Evolutionary conservation across 495 filamentous ascomycete species (phyloP).

Genomic region (Xylaria cubensis): DNA sequence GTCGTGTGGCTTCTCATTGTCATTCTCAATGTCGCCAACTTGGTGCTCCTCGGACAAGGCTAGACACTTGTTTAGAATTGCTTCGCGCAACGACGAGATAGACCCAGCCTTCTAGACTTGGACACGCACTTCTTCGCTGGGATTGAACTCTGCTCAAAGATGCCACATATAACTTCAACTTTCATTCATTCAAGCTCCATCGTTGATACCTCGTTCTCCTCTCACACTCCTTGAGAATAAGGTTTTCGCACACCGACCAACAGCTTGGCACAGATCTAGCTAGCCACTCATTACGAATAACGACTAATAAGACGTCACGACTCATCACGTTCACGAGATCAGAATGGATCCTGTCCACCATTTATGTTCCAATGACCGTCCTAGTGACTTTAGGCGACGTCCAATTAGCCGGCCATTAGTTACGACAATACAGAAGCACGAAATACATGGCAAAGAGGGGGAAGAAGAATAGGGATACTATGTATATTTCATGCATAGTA

Average conservation of each 20-base stretch:
- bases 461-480: background rate
- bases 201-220: background rate
- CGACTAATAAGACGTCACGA: background rate
- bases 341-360: background rate
- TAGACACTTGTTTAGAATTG: background rate
- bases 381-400: background rate
- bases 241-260: background rate
- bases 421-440: background rate
- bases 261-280: background rate
- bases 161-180: background rate
- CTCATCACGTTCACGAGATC: background rate
- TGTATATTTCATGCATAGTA: background rate
- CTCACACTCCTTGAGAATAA: background rate
- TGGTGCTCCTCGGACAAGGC: slow-evolving; percentile 71
- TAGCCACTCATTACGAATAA: background rate
- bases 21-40: slow-evolving; percentile 74
- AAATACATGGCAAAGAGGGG: background rate
- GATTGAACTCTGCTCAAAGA: background rate
- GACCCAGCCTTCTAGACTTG: background rate
- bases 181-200: background rate
- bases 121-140: background rate
- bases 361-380: background rate
- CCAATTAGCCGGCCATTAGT: background rate
- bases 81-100: background rate
- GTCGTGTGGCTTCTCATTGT: slow-evolving; percentile 72